Evolutionary conservation across 1,139 yeast species (phyloP).

Genomic region (Yamadazyma atlantica): DNA sequence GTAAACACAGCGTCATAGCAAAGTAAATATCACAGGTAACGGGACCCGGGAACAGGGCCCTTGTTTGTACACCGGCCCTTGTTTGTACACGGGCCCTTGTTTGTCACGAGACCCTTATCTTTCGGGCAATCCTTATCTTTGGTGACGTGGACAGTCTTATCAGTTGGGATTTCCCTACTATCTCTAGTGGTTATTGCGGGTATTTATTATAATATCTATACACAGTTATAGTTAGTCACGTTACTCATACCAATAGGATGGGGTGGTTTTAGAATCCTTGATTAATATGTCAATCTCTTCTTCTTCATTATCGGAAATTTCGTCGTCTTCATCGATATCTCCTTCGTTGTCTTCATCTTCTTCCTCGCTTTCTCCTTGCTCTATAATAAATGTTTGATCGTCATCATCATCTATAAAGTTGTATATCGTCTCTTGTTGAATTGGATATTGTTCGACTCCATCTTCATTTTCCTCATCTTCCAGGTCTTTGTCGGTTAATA

Average conservation of each 20-base stretch:
- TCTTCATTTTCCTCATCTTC: conserved; percentile 7
- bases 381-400: conserved; percentile 19
- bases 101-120: no score
- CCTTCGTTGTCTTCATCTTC: conserved; percentile 18
- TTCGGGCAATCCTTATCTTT: no score
- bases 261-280: conserved; percentile 1
- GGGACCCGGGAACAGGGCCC: no score
- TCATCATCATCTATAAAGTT: conserved; percentile 17
- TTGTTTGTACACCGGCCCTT: background rate
- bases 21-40: background rate
- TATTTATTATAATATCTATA: no score
- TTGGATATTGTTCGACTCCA: conserved; percentile 1
- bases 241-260: conserved; percentile 2
- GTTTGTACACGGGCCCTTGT: background rate
- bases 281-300: conserved; percentile 1
- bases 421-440: conserved; percentile 5
- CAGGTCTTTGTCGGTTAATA: conserved; percentile 13
- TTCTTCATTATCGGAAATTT: conserved; percentile 2
- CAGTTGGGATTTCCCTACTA: no score
- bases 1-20: background rate
- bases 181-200: no score
- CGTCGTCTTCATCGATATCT: conserved; percentile 9
- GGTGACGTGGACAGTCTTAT: no score
- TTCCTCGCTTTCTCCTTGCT: conserved; percentile 15
- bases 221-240: background rate